Conservation (phyloP, 768 basidiomycete species). For the Guyanaporus albipodus region DNA sequence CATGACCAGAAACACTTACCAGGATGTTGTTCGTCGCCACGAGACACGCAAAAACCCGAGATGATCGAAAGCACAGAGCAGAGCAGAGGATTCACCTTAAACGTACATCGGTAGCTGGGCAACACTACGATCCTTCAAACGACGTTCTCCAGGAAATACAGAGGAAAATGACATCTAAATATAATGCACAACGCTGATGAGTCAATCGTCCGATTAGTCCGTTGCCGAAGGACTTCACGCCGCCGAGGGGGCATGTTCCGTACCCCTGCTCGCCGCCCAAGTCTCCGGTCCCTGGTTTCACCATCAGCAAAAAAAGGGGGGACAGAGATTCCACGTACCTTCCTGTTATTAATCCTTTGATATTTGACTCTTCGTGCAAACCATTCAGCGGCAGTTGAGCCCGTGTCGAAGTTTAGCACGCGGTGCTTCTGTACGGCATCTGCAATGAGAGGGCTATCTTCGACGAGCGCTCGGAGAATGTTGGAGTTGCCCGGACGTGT, state of each 20-base stretch:
- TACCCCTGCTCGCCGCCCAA: constrained; percentile 29
- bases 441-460: constrained; percentile 50
- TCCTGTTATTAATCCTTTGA: constrained; percentile 40
- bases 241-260: constrained; percentile 25
- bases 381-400: constrained; percentile 39
- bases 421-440: constrained; percentile 35
- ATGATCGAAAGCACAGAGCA: too few relatives aligned
- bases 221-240: constrained; percentile 2
- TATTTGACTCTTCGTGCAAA: constrained; percentile 39
- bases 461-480: constrained; percentile 46
- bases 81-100: too few relatives aligned
- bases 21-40: too few relatives aligned
- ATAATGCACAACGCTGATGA: too few relatives aligned
- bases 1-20: too few relatives aligned
- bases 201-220: too few relatives aligned
- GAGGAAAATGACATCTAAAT: too few relatives aligned
- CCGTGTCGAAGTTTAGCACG: constrained; percentile 36
- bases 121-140: too few relatives aligned
- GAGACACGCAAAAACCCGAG: too few relatives aligned
- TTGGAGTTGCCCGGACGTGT: constrained; percentile 55
- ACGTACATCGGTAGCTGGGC: too few relatives aligned
- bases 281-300: constrained; percentile 27
- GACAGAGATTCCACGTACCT: constrained; percentile 25
- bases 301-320: background rate
- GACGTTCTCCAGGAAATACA: too few relatives aligned